Evolutionary conservation across 768 basidiomycete species (phyloP).

Genomic region (Leccinum truebloodii): DNA sequence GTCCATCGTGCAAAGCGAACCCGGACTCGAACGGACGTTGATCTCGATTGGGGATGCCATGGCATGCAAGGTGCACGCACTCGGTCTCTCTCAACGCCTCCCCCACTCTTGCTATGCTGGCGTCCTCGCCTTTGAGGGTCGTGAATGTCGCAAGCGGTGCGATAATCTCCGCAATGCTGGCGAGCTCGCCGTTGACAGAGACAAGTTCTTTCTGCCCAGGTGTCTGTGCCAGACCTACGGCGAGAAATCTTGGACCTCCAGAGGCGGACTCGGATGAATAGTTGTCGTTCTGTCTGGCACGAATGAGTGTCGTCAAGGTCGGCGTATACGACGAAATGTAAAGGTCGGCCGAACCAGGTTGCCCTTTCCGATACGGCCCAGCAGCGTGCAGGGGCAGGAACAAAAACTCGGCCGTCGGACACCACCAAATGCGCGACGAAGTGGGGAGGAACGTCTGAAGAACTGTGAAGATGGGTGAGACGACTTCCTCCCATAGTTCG

Average conservation of each 20-base stretch:
- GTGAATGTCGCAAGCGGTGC: not conserved
- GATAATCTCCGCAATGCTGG: not conserved
- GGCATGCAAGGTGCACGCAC: constrained; percentile 29
- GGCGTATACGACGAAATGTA: not conserved
- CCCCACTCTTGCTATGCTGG: not conserved
- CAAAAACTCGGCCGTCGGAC: not conserved
- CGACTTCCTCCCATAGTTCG: constrained; percentile 18
- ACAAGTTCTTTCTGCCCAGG: constrained; percentile 1
- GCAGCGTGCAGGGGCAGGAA: not conserved
- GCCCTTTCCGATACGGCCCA: not conserved
- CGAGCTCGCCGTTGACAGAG: not conserved
- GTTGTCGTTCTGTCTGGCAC: not conserved
- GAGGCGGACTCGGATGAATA: not conserved
- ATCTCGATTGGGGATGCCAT: constrained; percentile 12
- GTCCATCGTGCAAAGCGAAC: constrained; percentile 7
- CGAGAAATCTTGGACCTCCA: not conserved
- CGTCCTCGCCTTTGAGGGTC: not conserved
- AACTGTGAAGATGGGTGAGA: constrained; percentile 12
- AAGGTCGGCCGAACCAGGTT: not conserved
- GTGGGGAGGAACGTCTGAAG: not conserved
- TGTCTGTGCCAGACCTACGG: not conserved
- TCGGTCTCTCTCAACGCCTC: constrained; percentile 3
- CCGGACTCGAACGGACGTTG: constrained; percentile 19
- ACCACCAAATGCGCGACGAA: constrained; percentile 5
- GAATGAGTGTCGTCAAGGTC: not conserved